Conservation (phyloP, 2,329 filamentous ascomycete genomes). For the Aspergillus chevalieri region DNA sequence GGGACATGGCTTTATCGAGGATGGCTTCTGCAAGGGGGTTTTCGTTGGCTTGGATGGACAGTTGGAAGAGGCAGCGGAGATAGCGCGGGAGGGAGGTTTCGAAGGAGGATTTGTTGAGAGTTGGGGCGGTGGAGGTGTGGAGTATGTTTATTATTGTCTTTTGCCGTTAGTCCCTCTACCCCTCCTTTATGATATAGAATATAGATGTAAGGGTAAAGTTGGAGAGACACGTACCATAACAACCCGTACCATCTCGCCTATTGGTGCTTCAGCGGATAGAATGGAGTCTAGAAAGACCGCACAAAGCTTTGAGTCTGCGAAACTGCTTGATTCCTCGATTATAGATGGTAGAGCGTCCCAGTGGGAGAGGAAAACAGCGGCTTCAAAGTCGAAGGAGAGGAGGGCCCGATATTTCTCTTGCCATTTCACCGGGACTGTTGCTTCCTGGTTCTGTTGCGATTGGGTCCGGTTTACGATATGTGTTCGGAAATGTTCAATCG, state of each 20-base stretch:
- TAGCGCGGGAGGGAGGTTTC: constrained; percentile 63
- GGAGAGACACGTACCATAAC: constrained; percentile 39
- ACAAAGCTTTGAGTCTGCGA: constrained; percentile 42
- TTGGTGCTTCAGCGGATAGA: constrained; percentile 48
- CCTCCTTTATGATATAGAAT: not conserved
- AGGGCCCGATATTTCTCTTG: constrained; percentile 59
- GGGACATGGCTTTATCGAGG: constrained; percentile 27
- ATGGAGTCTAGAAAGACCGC: constrained; percentile 63
- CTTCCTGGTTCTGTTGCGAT: constrained; percentile 33
- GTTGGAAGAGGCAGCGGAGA: constrained; percentile 69
- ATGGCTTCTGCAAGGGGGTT: constrained; percentile 26
- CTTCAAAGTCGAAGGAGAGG: constrained; percentile 74
- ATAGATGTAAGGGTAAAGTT: not conserved
- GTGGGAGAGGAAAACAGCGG: constrained; percentile 57
- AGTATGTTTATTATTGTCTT: constrained; percentile 66
- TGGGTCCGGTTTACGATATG: constrained; percentile 34
- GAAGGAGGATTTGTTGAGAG: constrained; percentile 3
- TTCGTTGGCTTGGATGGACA: constrained; percentile 43
- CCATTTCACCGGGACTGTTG: constrained; percentile 48
- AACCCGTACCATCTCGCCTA: constrained; percentile 9
- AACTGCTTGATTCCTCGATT: constrained; percentile 40
- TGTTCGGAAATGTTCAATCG: constrained; percentile 55
- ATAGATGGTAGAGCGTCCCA: constrained; percentile 58
- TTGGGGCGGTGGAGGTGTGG: constrained; percentile 50
- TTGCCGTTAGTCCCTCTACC: not conserved